These are phyloP conservation scores for Plasmodium malariae DNA, from an alignment of 169 alveolate genomes.

Conservation along the genomic window DNA sequence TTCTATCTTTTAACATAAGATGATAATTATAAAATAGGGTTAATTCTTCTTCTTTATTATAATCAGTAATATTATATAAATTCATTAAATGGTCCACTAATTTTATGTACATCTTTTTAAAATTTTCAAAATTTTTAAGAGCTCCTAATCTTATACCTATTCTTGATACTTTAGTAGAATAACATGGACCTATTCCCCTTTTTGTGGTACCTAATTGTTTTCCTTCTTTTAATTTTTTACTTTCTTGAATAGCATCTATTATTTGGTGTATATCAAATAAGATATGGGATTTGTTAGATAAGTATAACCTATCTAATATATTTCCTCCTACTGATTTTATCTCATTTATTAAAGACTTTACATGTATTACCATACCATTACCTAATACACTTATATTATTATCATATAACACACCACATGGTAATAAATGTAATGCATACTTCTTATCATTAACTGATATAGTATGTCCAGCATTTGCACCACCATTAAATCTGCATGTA, in stretches of 20 bases:
- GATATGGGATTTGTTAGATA: constrained; percentile 94
- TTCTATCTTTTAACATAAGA: constrained; percentile 86
- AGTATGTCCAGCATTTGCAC: constrained; percentile 96
- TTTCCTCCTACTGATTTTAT: constrained; percentile 76
- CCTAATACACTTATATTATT: constrained; percentile 90
- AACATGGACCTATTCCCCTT: constrained; percentile 97
- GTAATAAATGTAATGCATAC: constrained; percentile 94
- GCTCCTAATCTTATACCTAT: constrained; percentile 92
- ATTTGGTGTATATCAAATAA: constrained; percentile 89
- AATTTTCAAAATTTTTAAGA: constrained; percentile 85
- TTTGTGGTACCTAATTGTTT: constrained; percentile 94
- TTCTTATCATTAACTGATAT: constrained; percentile 86
- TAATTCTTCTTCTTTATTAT: constrained; percentile 85
- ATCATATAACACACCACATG: constrained; percentile 93
- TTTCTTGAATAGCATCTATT: constrained; percentile 85
- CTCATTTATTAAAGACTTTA: constrained; percentile 79
- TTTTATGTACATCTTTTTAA: constrained; percentile 80
- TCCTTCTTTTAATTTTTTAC: constrained; percentile 74
- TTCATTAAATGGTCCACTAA: constrained; percentile 79
- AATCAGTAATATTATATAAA: constrained; percentile 80
- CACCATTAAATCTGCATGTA: constrained; percentile 95
- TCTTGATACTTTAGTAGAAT: constrained; percentile 92
- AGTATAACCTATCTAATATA: constrained; percentile 81
- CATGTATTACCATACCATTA: constrained; percentile 94
- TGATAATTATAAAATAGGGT: constrained; percentile 84